These are phyloP conservation scores for Nicotiana sylvestris DNA, from an alignment of 257 asterid genomes.

Conservation along the genomic window DNA sequence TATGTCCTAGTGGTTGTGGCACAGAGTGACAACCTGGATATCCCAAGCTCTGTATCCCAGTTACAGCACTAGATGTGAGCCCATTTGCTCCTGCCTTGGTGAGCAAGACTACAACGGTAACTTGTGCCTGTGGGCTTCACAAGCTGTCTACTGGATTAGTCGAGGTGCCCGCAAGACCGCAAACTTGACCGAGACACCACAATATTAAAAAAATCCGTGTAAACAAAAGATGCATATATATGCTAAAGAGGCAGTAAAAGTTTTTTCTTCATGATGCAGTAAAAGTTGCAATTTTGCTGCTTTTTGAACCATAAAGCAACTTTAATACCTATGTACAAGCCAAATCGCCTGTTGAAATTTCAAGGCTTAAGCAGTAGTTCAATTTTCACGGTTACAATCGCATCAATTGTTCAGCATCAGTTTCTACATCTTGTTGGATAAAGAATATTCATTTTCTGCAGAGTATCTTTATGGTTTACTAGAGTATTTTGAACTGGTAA, in stretches of 20 bases:
- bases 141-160: no score
- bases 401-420: background rate
- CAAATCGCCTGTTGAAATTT: background rate
- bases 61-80: background rate
- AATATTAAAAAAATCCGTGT: background rate
- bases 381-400: background rate
- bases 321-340: background rate
- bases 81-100: background rate
- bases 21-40: background rate
- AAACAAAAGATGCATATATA: background rate
- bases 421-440: background rate
- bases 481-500: background rate
- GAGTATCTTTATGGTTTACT: background rate
- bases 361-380: background rate
- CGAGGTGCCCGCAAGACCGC: background rate
- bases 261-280: background rate
- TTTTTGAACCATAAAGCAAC: conserved; percentile 23
- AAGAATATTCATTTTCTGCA: background rate
- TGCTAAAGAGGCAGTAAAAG: background rate
- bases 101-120: background rate
- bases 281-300: background rate
- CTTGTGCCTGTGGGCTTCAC: background rate
- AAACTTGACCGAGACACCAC: background rate
- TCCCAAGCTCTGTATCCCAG: background rate
- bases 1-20: background rate